Evolutionary conservation across 1,284 basidiomycete species (phyloP).

Genomic region (Cystobasidium pallidum): DNA sequence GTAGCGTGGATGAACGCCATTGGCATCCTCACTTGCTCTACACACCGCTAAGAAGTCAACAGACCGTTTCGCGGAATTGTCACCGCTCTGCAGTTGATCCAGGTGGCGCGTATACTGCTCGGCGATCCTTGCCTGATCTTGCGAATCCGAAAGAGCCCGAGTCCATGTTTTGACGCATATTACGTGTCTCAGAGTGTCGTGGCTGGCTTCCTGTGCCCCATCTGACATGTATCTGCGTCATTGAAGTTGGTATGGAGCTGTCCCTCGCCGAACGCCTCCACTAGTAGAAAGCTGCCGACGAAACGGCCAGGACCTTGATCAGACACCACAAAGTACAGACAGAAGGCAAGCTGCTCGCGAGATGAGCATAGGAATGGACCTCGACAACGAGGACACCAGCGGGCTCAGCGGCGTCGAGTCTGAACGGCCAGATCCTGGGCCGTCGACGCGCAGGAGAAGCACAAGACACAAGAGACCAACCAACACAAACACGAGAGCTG

Average conservation of each 20-base stretch:
- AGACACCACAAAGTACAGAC: neutral
- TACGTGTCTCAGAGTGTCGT: neutral
- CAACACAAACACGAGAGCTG: neutral
- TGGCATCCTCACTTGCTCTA: constrained; percentile 1
- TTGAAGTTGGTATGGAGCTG: neutral
- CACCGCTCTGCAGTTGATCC: constrained; percentile 1
- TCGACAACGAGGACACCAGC: constrained; percentile 28
- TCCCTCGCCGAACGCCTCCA: neutral
- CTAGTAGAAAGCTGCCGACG: neutral
- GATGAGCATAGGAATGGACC: constrained; percentile 30
- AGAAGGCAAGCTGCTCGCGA: neutral
- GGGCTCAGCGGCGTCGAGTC: constrained; percentile 23
- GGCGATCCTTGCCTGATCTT: neutral
- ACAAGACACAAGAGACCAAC: constrained; percentile 4
- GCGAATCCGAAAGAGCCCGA: neutral
- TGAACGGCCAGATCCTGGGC: neutral
- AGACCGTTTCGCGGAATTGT: neutral
- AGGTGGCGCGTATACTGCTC: constrained; percentile 13
- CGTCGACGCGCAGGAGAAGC: constrained; percentile 27
- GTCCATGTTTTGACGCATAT: constrained; percentile 13
- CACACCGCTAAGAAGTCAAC: neutral
- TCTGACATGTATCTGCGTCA: constrained; percentile 25
- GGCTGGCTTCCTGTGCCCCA: constrained; percentile 7
- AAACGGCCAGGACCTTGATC: neutral
- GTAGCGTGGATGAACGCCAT: neutral